Base-by-base conservation (phyloP, 2,329 filamentous ascomycete species). In the Paracamarosporium sp. region DNA sequence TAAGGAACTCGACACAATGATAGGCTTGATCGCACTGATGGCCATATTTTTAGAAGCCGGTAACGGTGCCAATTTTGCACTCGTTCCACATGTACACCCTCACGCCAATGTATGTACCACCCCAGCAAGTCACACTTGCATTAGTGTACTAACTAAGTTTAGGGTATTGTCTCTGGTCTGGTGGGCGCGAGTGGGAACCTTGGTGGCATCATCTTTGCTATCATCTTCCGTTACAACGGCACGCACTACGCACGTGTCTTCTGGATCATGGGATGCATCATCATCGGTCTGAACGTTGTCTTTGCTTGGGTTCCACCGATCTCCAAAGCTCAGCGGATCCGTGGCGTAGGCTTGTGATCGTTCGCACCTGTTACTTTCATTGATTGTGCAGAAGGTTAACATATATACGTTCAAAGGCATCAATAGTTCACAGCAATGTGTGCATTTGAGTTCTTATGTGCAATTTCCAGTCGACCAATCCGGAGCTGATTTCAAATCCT, bases 81-180 rank as follows among this genome's bases (percentile, higher is more conserved):
- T 97, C 5, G 89, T 97, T 24, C 92, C 93, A 3, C 93, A 97
- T 72, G 89, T 96, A 1, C 90, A 93, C 76, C 91, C 92, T 1
- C 85, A 84, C 59, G 91, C 92, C 59, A 97, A 96, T 75, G 92
- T 75, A 79, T 69, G 76, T 67, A 40, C 6, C 15, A 24, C 17
- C 13, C 31, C 25, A 11, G 20, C 41, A 36, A 13, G 5, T 12
- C 17, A 22, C 9, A 28, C 20, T 17, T 33, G 8, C 24, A 15
- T 17, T 22, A 25, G 15, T 41, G 36, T 53, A 30, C 68, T 66
- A 66, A 71, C 47, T 20, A 5, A 9, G 25, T 12, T 33, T 22
- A 54, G 80, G 81, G 78, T 57, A 82, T 87, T 55, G 84, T 97
- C 6, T 91, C 89, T 1, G 93, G 93, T 12, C 80, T 91, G 33